Percentiles rank a stretch among this genome's conserved stretches.
Conservation (phyloP, 1,284 basidiomycete genomes). For the Stereum hirsutum region DNA sequence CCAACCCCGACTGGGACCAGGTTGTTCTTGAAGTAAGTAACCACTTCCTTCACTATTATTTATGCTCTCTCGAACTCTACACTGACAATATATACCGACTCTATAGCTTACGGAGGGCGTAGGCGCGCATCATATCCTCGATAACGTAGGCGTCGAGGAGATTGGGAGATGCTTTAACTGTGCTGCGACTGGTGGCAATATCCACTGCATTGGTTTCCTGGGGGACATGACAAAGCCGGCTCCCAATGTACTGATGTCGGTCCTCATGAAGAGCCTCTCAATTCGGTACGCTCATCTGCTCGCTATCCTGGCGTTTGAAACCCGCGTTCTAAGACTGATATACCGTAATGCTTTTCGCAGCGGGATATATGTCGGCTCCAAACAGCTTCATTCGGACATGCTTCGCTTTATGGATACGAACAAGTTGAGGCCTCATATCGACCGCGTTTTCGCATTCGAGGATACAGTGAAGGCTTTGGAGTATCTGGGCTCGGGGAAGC, state of each 20-base stretch:
- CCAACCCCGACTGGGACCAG: conserved; percentile 18
- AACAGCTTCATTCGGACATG: conserved; percentile 25
- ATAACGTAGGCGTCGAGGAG: conserved; percentile 15
- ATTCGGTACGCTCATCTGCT: background rate
- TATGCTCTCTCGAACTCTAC: background rate
- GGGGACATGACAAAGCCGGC: background rate
- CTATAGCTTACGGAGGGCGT: conserved; percentile 12
- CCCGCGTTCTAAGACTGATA: too few relatives aligned
- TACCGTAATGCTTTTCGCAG: too few relatives aligned
- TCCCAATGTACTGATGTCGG: background rate
- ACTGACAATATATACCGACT: too few relatives aligned
- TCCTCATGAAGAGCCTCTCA: background rate
- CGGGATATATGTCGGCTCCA: conserved; percentile 5
- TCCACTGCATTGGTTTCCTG: conserved; percentile 17
- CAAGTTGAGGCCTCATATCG: conserved; percentile 25
- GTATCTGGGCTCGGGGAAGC: conserved; percentile 23
- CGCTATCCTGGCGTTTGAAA: too few relatives aligned
- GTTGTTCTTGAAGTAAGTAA: conserved; percentile 19
- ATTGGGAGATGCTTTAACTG: conserved; percentile 9
- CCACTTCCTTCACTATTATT: background rate
- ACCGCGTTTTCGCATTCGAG: conserved; percentile 31
- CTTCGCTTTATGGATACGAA: conserved; percentile 23
- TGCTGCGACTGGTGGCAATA: conserved; percentile 11
- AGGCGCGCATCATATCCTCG: conserved; percentile 12
- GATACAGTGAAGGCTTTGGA: conserved; percentile 26